Base-by-base conservation (phyloP, 2,329 filamentous ascomycete genomes). In the Ilyonectria mors-panacis region DNA sequence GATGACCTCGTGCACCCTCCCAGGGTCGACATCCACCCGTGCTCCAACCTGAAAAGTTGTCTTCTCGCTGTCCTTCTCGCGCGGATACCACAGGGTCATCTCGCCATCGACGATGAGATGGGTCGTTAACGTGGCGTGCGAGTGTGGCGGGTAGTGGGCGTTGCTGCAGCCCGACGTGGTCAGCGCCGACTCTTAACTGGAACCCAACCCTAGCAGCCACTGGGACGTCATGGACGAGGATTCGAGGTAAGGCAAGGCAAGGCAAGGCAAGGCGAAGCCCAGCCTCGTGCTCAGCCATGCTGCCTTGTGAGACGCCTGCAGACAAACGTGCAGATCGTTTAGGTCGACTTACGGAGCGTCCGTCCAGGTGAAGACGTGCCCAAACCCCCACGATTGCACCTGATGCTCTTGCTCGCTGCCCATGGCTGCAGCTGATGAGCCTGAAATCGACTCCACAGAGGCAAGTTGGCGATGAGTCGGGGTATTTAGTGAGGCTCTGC, bases 341-440 rank as follows among this genome's bases (percentile, higher is more conserved):
- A n/a, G 37, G 21, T 26, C 44, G 30, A 86, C 89, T 77, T 85
- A 93, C 91, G 90, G 88, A 23, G 84, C 81, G 79, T 94, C 92
- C 8, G 86, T 89, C 91, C 92, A 94, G 3, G 91, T 93, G 70
- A 93, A 93, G 75, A 93, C 91, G 56, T 89, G 84, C 3, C 78
- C 72, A 76, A 93, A 94, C 1, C 92, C 92, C 91, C 92, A 93
- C 1, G 87, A 88, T 39, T 85, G 85, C 28, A 94, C 91, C 75
- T 92, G 82, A 56, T 82, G 60, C 44, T 45, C 53, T 17, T 51
- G 26, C 42, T 66, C 51, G 26, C 35, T 37, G 53, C 23, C 45
- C 59, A 54, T 66, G 63, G 33, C 59, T 19, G 50, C 19, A 5
- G 39, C 9, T 17, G 26, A 26, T 26, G 26, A 26, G 26, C 26